Evolutionary conservation across 148 eudicot genomes (phyloP).

Genomic region (Chenopodium quinoa): DNA sequence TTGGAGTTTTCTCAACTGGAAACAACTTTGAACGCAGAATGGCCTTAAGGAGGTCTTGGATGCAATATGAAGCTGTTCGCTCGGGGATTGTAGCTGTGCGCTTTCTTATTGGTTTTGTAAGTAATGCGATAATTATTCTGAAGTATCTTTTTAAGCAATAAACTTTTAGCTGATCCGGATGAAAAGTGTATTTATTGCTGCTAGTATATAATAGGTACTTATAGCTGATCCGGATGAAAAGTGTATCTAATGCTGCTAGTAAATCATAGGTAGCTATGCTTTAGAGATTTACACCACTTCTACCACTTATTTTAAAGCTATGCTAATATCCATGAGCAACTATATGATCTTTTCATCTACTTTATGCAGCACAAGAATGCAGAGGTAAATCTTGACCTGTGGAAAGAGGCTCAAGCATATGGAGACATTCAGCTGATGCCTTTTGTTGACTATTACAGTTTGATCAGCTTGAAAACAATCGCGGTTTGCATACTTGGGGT

Average conservation of each 20-base stretch:
- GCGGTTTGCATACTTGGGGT: slow-evolving; percentile 92
- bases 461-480: slow-evolving; percentile 76
- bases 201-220: not conserved
- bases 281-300: not conserved
- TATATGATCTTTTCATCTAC: slow-evolving; percentile 9
- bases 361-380: slow-evolving; percentile 66
- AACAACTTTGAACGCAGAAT: slow-evolving; percentile 93
- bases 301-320: not conserved
- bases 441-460: slow-evolving; percentile 90
- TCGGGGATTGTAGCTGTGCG: slow-evolving; percentile 79
- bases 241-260: not conserved
- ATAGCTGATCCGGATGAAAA: not conserved
- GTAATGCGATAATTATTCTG: slow-evolving; percentile 23
- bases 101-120: slow-evolving; percentile 86
- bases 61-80: slow-evolving; percentile 89
- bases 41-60: slow-evolving; percentile 95
- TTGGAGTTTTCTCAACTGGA: slow-evolving; percentile 85
- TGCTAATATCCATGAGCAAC: not conserved
- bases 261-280: not conserved
- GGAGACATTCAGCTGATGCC: slow-evolving; percentile 96
- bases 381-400: slow-evolving; percentile 71
- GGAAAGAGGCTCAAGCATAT: slow-evolving; percentile 89
- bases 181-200: not conserved
- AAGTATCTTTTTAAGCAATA: not conserved
- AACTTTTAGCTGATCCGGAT: not conserved